Conservation (phyloP, 2,329 filamentous ascomycete species). For the Aspergillus brasiliensis region DNA sequence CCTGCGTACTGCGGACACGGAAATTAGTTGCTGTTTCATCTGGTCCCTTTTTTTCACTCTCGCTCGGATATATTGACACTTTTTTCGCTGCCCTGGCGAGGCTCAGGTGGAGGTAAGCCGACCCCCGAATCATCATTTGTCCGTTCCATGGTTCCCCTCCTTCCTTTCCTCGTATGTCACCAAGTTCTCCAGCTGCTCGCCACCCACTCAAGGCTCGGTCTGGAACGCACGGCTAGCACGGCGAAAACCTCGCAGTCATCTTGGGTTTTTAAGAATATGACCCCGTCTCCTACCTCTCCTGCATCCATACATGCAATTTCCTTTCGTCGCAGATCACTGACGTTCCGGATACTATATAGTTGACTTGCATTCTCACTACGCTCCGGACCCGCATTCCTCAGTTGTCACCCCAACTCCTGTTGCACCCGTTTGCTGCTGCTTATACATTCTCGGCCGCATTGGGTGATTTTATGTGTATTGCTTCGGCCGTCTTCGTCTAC, state of each 20-base stretch:
- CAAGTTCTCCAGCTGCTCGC: neutral
- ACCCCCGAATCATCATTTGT: neutral
- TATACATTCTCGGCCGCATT: constrained; percentile 18
- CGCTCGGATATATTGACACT: neutral
- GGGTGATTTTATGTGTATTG: constrained; percentile 18
- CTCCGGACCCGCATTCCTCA: constrained; percentile 21
- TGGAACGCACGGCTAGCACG: constrained; percentile 9
- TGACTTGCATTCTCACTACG: constrained; percentile 12
- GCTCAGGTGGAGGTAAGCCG: constrained; percentile 1
- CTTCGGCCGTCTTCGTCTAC: constrained; percentile 17
- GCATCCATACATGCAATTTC: neutral
- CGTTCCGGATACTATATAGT: constrained; percentile 1
- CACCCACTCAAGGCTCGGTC: neutral
- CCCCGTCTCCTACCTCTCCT: neutral
- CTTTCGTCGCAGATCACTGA: constrained; percentile 4
- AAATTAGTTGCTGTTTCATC: neutral
- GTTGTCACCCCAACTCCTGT: constrained; percentile 16
- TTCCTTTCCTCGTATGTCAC: neutral
- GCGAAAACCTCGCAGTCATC: neutral
- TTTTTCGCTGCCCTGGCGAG: neutral
- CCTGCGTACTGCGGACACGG: neutral
- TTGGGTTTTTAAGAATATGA: constrained; percentile 2
- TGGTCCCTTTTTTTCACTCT: neutral
- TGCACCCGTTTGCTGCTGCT: neutral
- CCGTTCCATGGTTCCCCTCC: constrained; percentile 10